phyloP scores from a whole-genome alignment of 2,329 filamentous ascomycete genomes.

The Diplodia intermedia region DNA sequence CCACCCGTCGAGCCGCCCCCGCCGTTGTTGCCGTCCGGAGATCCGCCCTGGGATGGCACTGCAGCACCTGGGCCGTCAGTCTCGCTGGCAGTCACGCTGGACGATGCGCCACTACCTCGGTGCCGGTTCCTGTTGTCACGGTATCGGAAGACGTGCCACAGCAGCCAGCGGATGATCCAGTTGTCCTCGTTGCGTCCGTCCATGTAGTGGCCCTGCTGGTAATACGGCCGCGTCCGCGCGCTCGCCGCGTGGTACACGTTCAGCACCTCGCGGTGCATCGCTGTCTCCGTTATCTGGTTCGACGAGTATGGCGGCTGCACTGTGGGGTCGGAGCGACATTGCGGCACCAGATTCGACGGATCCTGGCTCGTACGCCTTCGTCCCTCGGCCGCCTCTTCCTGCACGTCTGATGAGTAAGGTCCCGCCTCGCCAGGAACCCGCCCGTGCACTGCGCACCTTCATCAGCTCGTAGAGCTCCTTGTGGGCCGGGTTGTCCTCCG shows the following conservation, averaged over 20 bases:
- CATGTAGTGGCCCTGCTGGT: conserved; percentile 51
- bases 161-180: conserved; percentile 60
- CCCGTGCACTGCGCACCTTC: conserved; percentile 46
- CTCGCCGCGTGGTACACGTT: conserved; percentile 51
- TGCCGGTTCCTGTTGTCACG: conserved; percentile 47
- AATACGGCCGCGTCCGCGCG: conserved; percentile 49
- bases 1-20: conserved; percentile 32
- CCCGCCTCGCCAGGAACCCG: conserved; percentile 5
- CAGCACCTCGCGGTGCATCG: conserved; percentile 54
- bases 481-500: conserved; percentile 46
- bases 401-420: conserved; percentile 27
- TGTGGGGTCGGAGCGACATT: conserved; percentile 44
- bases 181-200: conserved; percentile 55
- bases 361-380: conserved; percentile 52
- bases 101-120: conserved; percentile 33
- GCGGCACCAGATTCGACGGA: conserved; percentile 48
- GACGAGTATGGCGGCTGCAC: conserved; percentile 53
- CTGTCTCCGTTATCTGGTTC: conserved; percentile 57
- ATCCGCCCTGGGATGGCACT: conserved; percentile 29
- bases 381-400: conserved; percentile 54
- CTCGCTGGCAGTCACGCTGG: conserved; percentile 31
- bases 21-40: conserved; percentile 29
- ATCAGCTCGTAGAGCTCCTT: conserved; percentile 52
- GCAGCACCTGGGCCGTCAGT: conserved; percentile 31
- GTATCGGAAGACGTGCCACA: conserved; percentile 61